Evolutionary conservation across 2,329 filamentous ascomycete genomes (phyloP), one percentile per base, ranked within the genome.

Genomic region (Aphanocladium album): DNA sequence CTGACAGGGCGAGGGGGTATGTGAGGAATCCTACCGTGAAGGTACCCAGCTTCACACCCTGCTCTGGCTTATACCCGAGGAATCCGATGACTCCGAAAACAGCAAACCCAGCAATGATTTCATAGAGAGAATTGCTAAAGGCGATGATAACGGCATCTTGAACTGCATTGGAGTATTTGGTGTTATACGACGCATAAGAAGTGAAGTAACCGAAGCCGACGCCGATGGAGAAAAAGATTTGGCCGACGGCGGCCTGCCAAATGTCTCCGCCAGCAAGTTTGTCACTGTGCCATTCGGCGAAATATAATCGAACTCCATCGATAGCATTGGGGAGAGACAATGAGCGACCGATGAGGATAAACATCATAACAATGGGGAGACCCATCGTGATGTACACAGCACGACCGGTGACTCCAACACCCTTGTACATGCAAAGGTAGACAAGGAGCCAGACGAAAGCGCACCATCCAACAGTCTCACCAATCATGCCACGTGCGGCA

Each of bases 311-410:
- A 23, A 83, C 74, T 2, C 82, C 82, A 33, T 77, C 77, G 2
- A 73, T 65, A 2, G 82, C 81, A 61, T 83, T 82, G 0, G 78
- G 75, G 0, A 84, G 76, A 0, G 81, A 83, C 1, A 78, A 68
- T 0, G 77, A 73, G 2, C 81, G 77, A 4, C 79, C 79, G 19
- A 83, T 75, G 1, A 84, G 72, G 39, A 84, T 79, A 35, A 79
- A 75, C 4, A 80, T 80, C 16, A 80, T 81, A 57, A 83, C 67
- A 16, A 83, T 78, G 0, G 82, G 82, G 7, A 84, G 65, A 0
- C 79, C 82, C 80, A 84, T 84, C 1, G 81, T 83, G 66, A 82
- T 74, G 65, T 83, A 84, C 1, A 83, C 79, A 7, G 81, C 82
- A 4, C 81, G 77, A 1, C 81, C 82, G 0, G 80, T 83, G 43